Percentiles rank a stretch among this genome's conserved stretches.
These are phyloP conservation scores for Aspergillus novofumigatus DNA, from an alignment of 2,329 filamentous ascomycete species.

Conservation along the genomic window DNA sequence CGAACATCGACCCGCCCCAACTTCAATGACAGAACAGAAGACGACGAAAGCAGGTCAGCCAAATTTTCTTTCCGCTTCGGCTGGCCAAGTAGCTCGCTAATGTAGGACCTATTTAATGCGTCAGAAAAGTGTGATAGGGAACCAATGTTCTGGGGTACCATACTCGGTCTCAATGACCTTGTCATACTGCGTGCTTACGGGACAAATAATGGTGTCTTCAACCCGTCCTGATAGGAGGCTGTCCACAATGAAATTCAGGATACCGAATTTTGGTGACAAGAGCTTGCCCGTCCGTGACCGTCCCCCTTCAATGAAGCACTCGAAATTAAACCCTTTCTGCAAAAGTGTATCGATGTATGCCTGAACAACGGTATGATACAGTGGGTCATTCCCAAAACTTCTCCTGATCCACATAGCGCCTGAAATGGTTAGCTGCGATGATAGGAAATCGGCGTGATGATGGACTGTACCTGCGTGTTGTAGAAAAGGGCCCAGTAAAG, in stretches of 20 bases:
- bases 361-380: constrained; percentile 92
- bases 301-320: constrained; percentile 96
- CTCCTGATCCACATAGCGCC: constrained; percentile 93
- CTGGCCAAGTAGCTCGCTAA: constrained; percentile 85
- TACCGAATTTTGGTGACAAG: constrained; percentile 90
- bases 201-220: constrained; percentile 86
- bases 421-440: constrained; percentile 22
- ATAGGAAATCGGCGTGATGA: neutral
- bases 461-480: constrained; percentile 70
- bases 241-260: constrained; percentile 85
- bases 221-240: constrained; percentile 84
- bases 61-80: constrained; percentile 96
- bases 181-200: constrained; percentile 96
- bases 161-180: constrained; percentile 94
- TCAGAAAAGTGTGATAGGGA: constrained; percentile 6
- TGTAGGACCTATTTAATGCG: constrained; percentile 63
- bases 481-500: constrained; percentile 80
- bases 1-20: constrained; percentile 90
- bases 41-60: constrained; percentile 80
- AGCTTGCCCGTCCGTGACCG: constrained; percentile 91
- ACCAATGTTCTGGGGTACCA: constrained; percentile 9
- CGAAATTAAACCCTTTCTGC: constrained; percentile 87
- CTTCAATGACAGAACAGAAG: constrained; percentile 81
- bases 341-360: constrained; percentile 91
- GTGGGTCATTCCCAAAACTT: constrained; percentile 83